phyloP scores from a whole-genome alignment of 2,329 filamentous ascomycete species.

The Apiospora saccharicola region DNA sequence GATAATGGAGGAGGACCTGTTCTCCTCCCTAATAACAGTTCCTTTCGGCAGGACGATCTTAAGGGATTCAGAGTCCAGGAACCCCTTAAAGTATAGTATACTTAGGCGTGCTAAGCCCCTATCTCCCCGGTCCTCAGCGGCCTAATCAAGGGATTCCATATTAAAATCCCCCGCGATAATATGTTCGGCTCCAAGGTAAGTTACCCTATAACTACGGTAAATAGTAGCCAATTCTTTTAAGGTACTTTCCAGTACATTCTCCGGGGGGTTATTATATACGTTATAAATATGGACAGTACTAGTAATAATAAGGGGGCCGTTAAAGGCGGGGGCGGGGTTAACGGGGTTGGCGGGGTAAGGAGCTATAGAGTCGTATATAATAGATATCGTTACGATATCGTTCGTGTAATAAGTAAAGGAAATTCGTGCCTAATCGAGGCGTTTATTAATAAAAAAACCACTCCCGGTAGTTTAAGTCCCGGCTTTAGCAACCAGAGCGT shows the following conservation, averaged over 20 bases:
- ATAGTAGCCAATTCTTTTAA: too few relatives aligned
- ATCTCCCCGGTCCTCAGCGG: neutral
- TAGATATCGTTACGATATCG: neutral
- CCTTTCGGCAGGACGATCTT: neutral
- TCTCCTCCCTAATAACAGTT: neutral
- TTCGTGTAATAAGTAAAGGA: neutral
- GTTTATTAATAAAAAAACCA: neutral
- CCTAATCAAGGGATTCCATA: neutral
- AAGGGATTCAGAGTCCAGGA: neutral
- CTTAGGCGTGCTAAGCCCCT: fast-evolving
- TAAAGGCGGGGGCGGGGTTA: neutral
- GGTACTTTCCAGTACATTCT: neutral
- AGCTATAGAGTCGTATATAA: neutral
- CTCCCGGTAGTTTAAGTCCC: fast-evolving
- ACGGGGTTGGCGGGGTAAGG: too few relatives aligned
- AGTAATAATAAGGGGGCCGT: neutral
- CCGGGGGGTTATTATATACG: neutral
- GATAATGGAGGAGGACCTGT: neutral
- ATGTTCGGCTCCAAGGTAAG: neutral
- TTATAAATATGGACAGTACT: neutral
- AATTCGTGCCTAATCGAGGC: neutral
- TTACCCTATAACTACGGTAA: neutral
- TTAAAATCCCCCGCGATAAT: neutral
- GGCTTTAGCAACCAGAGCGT: neutral
- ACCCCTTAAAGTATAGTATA: neutral